These are phyloP conservation scores for Blastosporella zonata DNA, from an alignment of 1,284 basidiomycete species.

Conservation along the genomic window DNA sequence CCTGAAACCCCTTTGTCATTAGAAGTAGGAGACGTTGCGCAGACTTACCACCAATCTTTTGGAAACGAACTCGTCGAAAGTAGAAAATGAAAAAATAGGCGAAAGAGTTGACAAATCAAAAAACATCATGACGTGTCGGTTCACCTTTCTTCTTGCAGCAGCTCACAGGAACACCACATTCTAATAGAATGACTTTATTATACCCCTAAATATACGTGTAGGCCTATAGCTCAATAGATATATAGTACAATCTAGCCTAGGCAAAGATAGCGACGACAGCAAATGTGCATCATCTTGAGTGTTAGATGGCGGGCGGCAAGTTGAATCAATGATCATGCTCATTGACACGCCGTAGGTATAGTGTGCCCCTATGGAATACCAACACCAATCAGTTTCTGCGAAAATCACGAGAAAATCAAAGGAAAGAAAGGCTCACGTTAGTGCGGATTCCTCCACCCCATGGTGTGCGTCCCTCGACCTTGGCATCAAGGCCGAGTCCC, in stretches of 20 bases:
- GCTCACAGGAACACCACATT: background rate
- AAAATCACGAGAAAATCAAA: background rate
- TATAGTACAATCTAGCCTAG: background rate
- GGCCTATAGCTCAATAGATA: background rate
- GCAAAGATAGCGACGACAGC: background rate
- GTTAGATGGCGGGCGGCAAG: background rate
- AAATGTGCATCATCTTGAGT: background rate
- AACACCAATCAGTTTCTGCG: background rate
- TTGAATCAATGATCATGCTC: background rate
- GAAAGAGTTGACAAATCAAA: no score
- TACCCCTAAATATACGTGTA: background rate
- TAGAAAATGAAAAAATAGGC: no score
- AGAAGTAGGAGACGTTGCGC: no score
- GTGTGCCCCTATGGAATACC: background rate
- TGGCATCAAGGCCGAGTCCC: slow-evolving; percentile 78
- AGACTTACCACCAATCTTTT: no score
- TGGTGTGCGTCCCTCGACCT: slow-evolving; percentile 77
- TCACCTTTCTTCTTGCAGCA: no score
- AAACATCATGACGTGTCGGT: no score
- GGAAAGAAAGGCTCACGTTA: slow-evolving; percentile 32
- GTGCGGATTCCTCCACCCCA: slow-evolving; percentile 88
- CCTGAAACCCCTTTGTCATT: no score
- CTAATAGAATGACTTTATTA: background rate
- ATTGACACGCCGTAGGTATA: background rate
- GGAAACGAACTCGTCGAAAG: no score